Percentiles rank a stretch among this genome's conserved stretches.
Conservation (phyloP, 495 filamentous ascomycete genomes). For the Jackrogersella multiformis region DNA sequence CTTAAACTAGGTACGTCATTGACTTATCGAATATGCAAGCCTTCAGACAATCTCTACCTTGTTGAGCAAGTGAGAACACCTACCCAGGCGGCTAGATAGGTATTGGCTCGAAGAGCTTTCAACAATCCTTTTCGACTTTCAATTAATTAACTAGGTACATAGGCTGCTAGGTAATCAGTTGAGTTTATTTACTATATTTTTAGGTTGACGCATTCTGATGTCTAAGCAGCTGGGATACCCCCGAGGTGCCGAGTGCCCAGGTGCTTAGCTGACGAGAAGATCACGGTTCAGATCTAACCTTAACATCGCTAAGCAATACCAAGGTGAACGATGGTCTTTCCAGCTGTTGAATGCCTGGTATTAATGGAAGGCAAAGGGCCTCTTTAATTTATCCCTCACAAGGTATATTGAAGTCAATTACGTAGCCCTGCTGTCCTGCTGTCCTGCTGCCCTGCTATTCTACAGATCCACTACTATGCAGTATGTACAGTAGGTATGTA, state of each 20-base stretch:
- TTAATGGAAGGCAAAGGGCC: background rate
- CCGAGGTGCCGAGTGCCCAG: conserved; percentile 13
- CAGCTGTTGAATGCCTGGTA: no score
- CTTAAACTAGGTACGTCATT: conserved; percentile 8
- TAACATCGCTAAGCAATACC: background rate
- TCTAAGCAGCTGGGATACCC: no score
- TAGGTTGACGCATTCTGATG: background rate
- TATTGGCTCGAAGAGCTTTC: background rate
- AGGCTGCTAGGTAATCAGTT: no score
- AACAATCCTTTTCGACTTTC: no score
- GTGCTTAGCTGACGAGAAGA: conserved; percentile 4
- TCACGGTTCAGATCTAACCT: conserved; percentile 33
- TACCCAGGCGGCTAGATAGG: no score
- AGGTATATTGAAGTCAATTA: conserved; percentile 7
- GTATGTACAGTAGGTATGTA: no score
- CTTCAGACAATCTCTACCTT: background rate
- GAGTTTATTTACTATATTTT: no score
- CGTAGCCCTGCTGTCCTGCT: conserved; percentile 4
- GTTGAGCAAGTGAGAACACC: background rate
- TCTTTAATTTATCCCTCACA: conserved; percentile 19
- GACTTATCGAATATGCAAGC: background rate
- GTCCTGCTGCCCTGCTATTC: conserved; percentile 1
- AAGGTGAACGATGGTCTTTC: background rate
- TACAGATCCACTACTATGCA: background rate
- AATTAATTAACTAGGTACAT: no score